Conservation (phyloP, 1,284 basidiomycete species). For the Sphagnurus paluster region DNA sequence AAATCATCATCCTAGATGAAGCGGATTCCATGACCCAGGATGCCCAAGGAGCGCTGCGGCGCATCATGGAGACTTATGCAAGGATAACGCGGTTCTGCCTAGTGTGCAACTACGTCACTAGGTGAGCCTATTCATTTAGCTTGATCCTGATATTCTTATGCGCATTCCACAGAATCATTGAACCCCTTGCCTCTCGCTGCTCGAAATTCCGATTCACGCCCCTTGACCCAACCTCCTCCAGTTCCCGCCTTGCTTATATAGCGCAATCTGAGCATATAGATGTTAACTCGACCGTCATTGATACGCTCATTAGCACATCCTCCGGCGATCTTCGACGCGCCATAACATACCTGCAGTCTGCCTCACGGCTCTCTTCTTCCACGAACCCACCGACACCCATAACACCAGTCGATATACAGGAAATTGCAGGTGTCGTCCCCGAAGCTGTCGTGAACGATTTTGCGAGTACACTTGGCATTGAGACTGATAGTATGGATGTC, state of each 20-base stretch:
- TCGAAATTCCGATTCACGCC: constrained; percentile 99
- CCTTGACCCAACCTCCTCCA: constrained; percentile 78
- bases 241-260: constrained; percentile 79
- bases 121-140: constrained; percentile 53
- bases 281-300: constrained; percentile 56
- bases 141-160: constrained; percentile 1
- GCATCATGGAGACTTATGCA: constrained; percentile 99
- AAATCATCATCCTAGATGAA: constrained; percentile 98
- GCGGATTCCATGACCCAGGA: constrained; percentile 99
- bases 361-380: constrained; percentile 80
- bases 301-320: constrained; percentile 78
- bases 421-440: constrained; percentile 97
- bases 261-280: constrained; percentile 62
- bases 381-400: constrained; percentile 73
- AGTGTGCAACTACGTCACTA: constrained; percentile 99
- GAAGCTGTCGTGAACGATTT: constrained; percentile 71
- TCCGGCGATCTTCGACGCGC: constrained; percentile 94
- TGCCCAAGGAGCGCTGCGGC: constrained; percentile 91
- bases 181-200: constrained; percentile 97
- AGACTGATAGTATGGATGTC: constrained; percentile 55
- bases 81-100: constrained; percentile 97
- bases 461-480: constrained; percentile 76
- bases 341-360: constrained; percentile 99
- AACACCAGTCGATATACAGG: constrained; percentile 79
- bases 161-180: constrained; percentile 80